phyloP scores from a whole-genome alignment of 371 early-diverging fungal species.

The Mortierella sp. region DNA sequence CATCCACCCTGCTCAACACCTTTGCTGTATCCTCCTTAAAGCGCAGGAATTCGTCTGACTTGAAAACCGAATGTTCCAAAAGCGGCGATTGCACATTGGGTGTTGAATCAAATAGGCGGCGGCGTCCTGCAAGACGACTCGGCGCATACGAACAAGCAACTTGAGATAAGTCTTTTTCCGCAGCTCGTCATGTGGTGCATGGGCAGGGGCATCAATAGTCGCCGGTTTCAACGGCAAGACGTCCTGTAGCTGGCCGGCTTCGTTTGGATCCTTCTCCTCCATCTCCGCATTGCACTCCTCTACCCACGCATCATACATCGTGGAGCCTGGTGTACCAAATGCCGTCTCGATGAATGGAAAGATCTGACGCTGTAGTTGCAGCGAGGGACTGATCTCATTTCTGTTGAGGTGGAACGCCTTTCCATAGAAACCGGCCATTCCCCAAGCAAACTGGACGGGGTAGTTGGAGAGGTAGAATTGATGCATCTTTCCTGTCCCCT shows the following conservation, averaged over 20 bases:
- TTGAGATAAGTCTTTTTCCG: constrained; percentile 1
- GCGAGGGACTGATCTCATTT: constrained; percentile 9
- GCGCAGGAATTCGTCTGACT: too few relatives aligned
- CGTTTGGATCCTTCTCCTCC: neutral
- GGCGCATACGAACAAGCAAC: constrained; percentile 3
- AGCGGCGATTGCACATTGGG: too few relatives aligned
- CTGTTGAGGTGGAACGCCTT: constrained; percentile 10
- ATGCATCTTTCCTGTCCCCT: constrained; percentile 2
- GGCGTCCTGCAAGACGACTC: constrained; percentile 5
- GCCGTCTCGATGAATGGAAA: constrained; percentile 19
- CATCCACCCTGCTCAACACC: too few relatives aligned
- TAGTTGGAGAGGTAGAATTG: neutral
- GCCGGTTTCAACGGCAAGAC: neutral
- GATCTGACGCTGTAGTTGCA: neutral
- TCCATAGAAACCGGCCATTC: constrained; percentile 4
- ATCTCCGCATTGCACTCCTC: constrained; percentile 5
- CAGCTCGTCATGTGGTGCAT: too few relatives aligned
- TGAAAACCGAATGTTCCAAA: too few relatives aligned
- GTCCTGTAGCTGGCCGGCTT: neutral
- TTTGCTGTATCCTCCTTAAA: too few relatives aligned
- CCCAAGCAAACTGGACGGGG: constrained; percentile 2
- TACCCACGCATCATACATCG: neutral
- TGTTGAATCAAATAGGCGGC: constrained; percentile 1
- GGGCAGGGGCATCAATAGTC: neutral
- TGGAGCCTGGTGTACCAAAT: neutral